Conservation (phyloP, 768 basidiomycete species). For the Paxillus ammoniavirescens region DNA sequence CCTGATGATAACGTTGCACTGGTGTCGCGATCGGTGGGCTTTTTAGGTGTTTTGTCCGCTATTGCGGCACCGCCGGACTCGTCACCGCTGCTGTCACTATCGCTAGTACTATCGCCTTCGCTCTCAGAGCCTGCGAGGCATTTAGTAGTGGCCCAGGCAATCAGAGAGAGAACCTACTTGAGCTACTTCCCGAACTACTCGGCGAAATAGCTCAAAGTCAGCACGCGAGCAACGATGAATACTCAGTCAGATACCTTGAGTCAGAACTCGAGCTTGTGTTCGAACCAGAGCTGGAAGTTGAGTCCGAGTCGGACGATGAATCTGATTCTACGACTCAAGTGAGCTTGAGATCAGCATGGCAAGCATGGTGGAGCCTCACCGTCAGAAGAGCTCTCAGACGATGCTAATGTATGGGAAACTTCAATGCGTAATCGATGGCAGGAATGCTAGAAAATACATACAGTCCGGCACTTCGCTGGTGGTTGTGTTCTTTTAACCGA, state of each 20-base stretch:
- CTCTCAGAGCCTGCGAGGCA: constrained; percentile 15
- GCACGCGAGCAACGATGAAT: constrained; percentile 3
- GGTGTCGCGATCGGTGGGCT: constrained; percentile 31
- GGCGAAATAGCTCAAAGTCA: neutral
- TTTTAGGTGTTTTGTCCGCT: constrained; percentile 4
- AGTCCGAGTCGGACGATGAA: constrained; percentile 24
- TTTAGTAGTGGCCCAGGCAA: neutral
- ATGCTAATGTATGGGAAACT: constrained; percentile 9
- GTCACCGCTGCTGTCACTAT: constrained; percentile 7
- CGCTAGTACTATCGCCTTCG: constrained; percentile 9
- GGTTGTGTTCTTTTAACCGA: constrained; percentile 6
- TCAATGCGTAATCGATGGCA: constrained; percentile 1
- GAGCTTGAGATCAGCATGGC: neutral
- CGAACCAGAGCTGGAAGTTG: constrained; percentile 26
- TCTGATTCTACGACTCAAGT: constrained; percentile 7
- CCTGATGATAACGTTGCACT: constrained; percentile 41
- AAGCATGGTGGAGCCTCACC: constrained; percentile 12
- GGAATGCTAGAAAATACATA: constrained; percentile 16
- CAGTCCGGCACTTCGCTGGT: constrained; percentile 17
- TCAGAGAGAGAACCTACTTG: constrained; percentile 17
- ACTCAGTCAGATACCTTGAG: constrained; percentile 18
- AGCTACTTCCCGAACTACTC: constrained; percentile 17
- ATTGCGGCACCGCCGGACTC: constrained; percentile 1
- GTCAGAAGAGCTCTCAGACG: constrained; percentile 28
- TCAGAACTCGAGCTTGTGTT: constrained; percentile 28